Evolutionary conservation across 2,329 filamentous ascomycete species (phyloP).

Genomic region (Pseudogymnoascus sp.): DNA sequence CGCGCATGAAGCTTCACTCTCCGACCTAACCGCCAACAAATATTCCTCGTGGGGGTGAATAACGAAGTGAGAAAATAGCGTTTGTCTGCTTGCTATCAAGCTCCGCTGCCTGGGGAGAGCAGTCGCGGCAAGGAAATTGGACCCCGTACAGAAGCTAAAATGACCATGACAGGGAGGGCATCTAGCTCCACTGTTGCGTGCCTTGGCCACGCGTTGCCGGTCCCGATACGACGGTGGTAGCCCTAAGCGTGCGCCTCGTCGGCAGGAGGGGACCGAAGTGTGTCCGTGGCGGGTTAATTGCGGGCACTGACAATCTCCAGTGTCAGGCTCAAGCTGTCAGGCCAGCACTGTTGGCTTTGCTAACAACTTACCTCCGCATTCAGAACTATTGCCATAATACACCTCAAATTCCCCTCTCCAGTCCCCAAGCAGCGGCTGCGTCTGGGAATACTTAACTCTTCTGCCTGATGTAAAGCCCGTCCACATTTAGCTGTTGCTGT

Average conservation of each 20-base stretch:
- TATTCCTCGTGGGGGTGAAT: background rate
- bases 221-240: background rate
- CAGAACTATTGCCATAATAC: background rate
- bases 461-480: background rate
- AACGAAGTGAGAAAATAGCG: background rate
- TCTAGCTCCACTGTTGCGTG: background rate
- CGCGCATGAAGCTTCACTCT: background rate
- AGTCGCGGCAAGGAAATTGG: background rate
- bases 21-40: background rate
- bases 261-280: background rate
- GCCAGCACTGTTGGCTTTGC: background rate
- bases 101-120: background rate
- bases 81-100: background rate
- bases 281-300: background rate
- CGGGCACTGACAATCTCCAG: background rate
- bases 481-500: background rate
- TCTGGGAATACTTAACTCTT: background rate
- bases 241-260: slow-evolving; percentile 6
- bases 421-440: background rate
- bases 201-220: background rate
- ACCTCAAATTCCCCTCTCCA: background rate
- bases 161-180: background rate
- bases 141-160: background rate
- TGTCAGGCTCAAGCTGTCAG: background rate
- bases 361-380: background rate